Evolutionary conservation across 106 monocot species (phyloP).

Genomic region (Acanthochlamys bracteata): DNA sequence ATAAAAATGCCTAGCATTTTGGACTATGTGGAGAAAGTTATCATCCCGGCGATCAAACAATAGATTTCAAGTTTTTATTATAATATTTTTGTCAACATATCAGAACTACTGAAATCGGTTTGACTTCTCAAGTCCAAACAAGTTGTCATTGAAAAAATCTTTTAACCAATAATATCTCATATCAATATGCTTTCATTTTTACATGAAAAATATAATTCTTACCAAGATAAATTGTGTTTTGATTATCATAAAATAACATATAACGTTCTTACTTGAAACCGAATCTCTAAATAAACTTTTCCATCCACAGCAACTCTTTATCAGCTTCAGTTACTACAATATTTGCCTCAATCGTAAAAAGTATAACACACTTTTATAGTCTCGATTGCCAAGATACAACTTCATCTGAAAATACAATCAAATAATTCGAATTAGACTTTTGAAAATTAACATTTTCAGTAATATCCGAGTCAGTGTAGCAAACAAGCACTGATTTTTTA

Average conservation of each 20-base stretch:
- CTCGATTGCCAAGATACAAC: not conserved
- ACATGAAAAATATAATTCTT: not conserved
- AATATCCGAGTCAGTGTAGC: not conserved
- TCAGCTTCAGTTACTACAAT: not conserved
- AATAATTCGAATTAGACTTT: not conserved
- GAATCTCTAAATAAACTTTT: not conserved
- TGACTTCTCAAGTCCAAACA: not conserved
- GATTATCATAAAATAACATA: not conserved
- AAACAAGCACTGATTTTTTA: not conserved
- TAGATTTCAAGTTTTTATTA: not conserved
- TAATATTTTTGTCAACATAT: not conserved
- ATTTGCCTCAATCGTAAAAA: not conserved
- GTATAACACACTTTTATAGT: not conserved
- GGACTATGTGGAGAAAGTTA: not conserved
- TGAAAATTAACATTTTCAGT: not conserved
- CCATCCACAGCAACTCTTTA: not conserved
- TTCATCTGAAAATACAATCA: not conserved
- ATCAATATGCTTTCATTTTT: not conserved
- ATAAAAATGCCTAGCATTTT: not conserved
- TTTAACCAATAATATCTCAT: not conserved
- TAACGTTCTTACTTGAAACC: not conserved
- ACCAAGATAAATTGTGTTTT: not conserved
- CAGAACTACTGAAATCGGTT: not conserved
- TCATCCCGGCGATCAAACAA: not conserved
- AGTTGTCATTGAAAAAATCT: not conserved